Conservation (phyloP, 2,329 filamentous ascomycete species). For the Hortaea werneckii region DNA sequence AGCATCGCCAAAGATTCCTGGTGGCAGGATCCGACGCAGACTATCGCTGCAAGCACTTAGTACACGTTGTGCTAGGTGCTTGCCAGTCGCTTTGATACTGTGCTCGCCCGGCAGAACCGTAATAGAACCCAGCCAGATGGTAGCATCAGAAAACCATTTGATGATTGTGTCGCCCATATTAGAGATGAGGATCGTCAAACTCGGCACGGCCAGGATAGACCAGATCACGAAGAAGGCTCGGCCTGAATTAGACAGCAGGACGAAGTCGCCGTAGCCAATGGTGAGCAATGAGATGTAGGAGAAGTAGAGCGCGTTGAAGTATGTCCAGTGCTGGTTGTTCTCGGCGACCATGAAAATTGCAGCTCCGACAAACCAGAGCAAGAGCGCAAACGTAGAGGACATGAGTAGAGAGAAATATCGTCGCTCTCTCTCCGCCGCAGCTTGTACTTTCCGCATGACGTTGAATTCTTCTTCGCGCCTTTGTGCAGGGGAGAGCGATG, state of each 20-base stretch:
- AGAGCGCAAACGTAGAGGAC: slow-evolving; percentile 30
- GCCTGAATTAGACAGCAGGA: slow-evolving; percentile 32
- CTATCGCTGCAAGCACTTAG: slow-evolving; percentile 3
- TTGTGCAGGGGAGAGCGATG: slow-evolving; percentile 24
- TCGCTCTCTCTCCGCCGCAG: slow-evolving; percentile 29
- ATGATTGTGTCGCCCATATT: slow-evolving; percentile 48
- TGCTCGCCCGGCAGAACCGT: slow-evolving; percentile 44
- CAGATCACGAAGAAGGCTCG: slow-evolving; percentile 49
- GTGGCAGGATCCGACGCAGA: slow-evolving; percentile 8
- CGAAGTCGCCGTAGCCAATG: slow-evolving; percentile 41
- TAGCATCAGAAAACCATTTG: slow-evolving; percentile 44
- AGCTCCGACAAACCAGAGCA: slow-evolving; percentile 41
- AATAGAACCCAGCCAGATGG: slow-evolving; percentile 44
- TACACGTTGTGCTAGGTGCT: slow-evolving; percentile 8
- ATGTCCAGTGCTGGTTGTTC: slow-evolving; percentile 38
- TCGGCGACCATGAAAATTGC: slow-evolving; percentile 41
- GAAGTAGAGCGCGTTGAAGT: slow-evolving; percentile 43
- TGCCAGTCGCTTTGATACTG: slow-evolving; percentile 27
- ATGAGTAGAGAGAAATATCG: slow-evolving; percentile 32
- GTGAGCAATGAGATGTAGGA: slow-evolving; percentile 43
- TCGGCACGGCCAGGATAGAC: slow-evolving; percentile 45
- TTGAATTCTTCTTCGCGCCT: slow-evolving; percentile 41
- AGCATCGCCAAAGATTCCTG: slow-evolving; percentile 8
- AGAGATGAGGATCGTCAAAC: slow-evolving; percentile 44
- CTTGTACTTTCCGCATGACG: slow-evolving; percentile 35